Base-by-base conservation (phyloP, 441 rosid genomes). In the Brassica balearica region DNA sequence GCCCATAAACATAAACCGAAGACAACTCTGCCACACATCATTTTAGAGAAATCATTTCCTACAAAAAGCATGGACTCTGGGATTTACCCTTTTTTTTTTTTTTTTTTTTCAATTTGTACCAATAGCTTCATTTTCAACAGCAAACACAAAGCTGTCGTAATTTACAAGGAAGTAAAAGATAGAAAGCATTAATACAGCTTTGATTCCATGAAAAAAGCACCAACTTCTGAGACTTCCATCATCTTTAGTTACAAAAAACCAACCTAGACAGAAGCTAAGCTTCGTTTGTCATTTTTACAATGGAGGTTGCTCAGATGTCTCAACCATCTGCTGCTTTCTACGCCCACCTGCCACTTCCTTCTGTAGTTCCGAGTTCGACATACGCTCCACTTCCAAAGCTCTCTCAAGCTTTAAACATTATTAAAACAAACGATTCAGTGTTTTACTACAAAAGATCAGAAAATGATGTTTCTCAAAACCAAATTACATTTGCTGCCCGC, bases 401-500 rank as follows among this genome's bases (percentile, higher is more conserved):
- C 98, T 87, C 77, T 92, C 94, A 66, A 94, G 98, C 98, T 55
- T 77, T 38, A 20, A 12, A 11, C 17, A 58, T 29, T 84, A 71
- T 7, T 19, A 19, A 58, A 69, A 29, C 51, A 23, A 14, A 58
- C 0, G 12, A 34, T 46, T 70, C 58, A 48, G 38, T 58, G 3
- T 25, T 25, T 25, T 25, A 25, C 1, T 25, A 25, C 27, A 25
- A 25, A 25, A 25, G 27, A 69, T 8, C 43, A 65, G 59, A 27
- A 67, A 64, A 68, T 6, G 38, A 8, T 48, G 14, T 15, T 0
- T 67, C 46, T 59, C 68, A 11, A 46, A 38, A 17, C 20, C n/a
- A 4, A 22, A 11, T 22, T 89, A 95, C 98, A 94, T 92, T 95
- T 6, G 98, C 97, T 63, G 97, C 97, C 9, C 93, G 81, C 63